Evolutionary conservation across 176 grass and related monocot genomes (phyloP).

Genomic region (Cenchrus fungigraminus): DNA sequence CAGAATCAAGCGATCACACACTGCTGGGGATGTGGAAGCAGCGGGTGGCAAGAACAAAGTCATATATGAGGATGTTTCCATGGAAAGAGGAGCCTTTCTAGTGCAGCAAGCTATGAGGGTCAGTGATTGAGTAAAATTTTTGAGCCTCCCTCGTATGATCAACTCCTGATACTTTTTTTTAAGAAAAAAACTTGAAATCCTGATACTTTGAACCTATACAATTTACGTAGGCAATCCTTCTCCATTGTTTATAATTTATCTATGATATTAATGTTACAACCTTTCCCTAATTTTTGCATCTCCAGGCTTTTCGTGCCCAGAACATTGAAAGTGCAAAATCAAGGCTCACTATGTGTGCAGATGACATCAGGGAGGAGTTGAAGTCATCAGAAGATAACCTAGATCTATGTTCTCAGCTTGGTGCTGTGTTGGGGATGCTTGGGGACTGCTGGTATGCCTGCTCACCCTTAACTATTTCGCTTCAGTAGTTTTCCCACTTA

Average conservation of each 20-base stretch:
- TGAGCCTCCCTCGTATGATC: not conserved
- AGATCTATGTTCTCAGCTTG: constrained; percentile 89
- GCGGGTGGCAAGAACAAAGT: constrained; percentile 62
- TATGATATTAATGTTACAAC: not conserved
- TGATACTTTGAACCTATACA: not conserved
- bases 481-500: not conserved
- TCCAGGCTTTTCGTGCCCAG: constrained; percentile 75
- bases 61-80: constrained; percentile 97
- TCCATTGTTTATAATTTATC: not conserved
- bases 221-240: not conserved
- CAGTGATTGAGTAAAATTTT: constrained; percentile 27
- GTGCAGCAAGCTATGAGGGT: constrained; percentile 99
- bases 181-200: not conserved
- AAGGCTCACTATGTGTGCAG: constrained; percentile 79
- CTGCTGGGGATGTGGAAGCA: constrained; percentile 45
- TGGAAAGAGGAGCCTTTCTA: constrained; percentile 93
- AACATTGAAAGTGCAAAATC: constrained; percentile 94
- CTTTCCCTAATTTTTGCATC: not conserved
- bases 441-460: constrained; percentile 86
- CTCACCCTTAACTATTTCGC: constrained; percentile 9
- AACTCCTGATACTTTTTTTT: not conserved
- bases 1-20: constrained; percentile 79
- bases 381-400: constrained; percentile 59
- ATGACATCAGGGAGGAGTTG: constrained; percentile 89
- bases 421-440: constrained; percentile 92